These are phyloP conservation scores for Globisporangium splendens DNA, from an alignment of 352 stramenopile genomes.

Conservation along the genomic window DNA sequence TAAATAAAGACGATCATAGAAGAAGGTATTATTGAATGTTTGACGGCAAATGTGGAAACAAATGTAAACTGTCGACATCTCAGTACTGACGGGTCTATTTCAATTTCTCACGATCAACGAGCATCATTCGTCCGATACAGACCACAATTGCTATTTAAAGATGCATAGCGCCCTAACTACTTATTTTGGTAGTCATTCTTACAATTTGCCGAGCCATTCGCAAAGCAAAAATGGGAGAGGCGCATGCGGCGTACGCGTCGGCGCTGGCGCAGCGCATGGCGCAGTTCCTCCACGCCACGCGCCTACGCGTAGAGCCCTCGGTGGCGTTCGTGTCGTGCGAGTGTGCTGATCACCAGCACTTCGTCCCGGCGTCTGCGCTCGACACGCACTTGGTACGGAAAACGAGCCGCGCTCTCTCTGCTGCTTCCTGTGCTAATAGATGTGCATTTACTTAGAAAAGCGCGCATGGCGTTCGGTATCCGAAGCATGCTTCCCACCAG, in stretches of 20 bases:
- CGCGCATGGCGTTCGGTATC: conserved; percentile 8
- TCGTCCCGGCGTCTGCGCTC: conserved; percentile 29
- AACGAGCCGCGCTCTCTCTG: too few species aligned
- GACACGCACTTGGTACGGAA: conserved; percentile 37
- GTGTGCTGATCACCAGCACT: conserved; percentile 29
- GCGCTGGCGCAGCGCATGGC: conserved; percentile 24
- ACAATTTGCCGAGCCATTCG: too few species aligned
- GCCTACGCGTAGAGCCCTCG: conserved; percentile 25
- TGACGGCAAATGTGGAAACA: too few species aligned
- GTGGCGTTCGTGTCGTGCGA: conserved; percentile 36
- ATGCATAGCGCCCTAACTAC: too few species aligned
- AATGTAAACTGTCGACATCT: too few species aligned
- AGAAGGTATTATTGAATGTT: too few species aligned
- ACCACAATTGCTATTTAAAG: too few species aligned
- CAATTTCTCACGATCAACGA: too few species aligned
- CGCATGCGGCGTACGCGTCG: conserved; percentile 24
- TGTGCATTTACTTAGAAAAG: not conserved
- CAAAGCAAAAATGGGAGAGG: conserved; percentile 14
- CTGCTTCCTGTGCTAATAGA: not conserved
- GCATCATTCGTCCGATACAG: too few species aligned
- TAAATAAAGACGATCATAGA: too few species aligned
- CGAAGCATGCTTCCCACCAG: conserved; percentile 5
- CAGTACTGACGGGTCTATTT: too few species aligned
- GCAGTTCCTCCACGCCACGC: conserved; percentile 31
- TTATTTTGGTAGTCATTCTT: too few species aligned